Evolutionary conservation across 2,329 filamentous ascomycete species (phyloP).

Genomic region (Verticillium alfalfae): DNA sequence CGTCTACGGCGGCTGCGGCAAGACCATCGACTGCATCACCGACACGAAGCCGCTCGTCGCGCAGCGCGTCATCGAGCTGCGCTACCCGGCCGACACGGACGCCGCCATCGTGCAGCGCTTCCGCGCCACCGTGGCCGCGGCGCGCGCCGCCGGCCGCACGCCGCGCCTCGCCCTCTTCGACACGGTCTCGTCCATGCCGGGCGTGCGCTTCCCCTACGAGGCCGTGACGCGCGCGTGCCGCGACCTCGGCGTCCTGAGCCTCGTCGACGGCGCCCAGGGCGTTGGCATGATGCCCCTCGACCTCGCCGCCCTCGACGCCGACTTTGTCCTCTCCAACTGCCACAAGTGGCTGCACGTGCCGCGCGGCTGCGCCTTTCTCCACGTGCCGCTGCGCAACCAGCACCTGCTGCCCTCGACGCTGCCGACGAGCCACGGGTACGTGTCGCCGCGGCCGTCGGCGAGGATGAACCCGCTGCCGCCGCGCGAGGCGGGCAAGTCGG

Average conservation of each 20-base stretch:
- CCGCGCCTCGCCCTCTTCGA: slow-evolving; percentile 74
- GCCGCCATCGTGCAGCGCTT: slow-evolving; percentile 57
- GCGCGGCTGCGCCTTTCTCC: slow-evolving; percentile 73
- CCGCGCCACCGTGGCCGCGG: slow-evolving; percentile 46
- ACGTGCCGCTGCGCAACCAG: slow-evolving; percentile 75
- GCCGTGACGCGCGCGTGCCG: slow-evolving; percentile 57
- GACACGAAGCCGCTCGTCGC: slow-evolving; percentile 51
- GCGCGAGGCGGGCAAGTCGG: slow-evolving; percentile 36
- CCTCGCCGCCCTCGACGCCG: slow-evolving; percentile 60
- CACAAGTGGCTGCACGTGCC: slow-evolving; percentile 89
- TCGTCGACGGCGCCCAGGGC: slow-evolving; percentile 81
- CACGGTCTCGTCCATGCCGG: slow-evolving; percentile 72
- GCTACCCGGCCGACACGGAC: slow-evolving; percentile 66
- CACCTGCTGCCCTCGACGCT: slow-evolving; percentile 66
- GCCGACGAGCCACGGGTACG: slow-evolving; percentile 76
- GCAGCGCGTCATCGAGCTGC: slow-evolving; percentile 50
- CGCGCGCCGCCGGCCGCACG: slow-evolving; percentile 51
- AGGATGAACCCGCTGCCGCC: slow-evolving; percentile 33
- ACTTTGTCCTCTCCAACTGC: slow-evolving; percentile 83
- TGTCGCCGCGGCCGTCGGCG: slow-evolving; percentile 29
- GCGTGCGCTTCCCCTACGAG: slow-evolving; percentile 75
- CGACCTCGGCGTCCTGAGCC: slow-evolving; percentile 61
- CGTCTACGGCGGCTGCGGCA: slow-evolving; percentile 73
- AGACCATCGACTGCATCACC: slow-evolving; percentile 63
- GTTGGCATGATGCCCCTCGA: slow-evolving; percentile 74